Evolutionary conservation across 1,284 basidiomycete species (phyloP).

Genomic region (Apiotrichum gamsii): DNA sequence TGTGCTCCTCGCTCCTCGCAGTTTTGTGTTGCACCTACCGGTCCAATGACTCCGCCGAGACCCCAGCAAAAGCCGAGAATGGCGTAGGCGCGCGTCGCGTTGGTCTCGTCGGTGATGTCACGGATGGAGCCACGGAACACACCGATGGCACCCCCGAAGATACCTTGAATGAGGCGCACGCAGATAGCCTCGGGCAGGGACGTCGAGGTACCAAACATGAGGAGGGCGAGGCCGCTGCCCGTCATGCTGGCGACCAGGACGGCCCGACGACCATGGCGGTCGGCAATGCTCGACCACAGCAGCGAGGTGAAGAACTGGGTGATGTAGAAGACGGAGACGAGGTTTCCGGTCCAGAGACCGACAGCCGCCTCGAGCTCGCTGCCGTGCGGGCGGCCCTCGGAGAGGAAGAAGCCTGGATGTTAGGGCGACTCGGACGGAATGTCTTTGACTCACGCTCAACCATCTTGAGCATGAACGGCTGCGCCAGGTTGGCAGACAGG

Average conservation of each 20-base stretch:
- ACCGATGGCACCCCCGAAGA: constrained; percentile 91
- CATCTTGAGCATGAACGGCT: constrained; percentile 86
- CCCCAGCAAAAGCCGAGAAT: constrained; percentile 95
- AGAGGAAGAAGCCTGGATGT: constrained; percentile 31
- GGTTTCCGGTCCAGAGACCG: constrained; percentile 47
- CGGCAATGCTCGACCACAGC: constrained; percentile 86
- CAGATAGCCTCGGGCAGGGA: constrained; percentile 75
- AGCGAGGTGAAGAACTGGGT: constrained; percentile 79
- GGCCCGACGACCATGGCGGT: constrained; percentile 77
- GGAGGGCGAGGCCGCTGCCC: constrained; percentile 50
- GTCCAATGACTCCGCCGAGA: constrained; percentile 63
- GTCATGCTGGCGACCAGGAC: constrained; percentile 80
- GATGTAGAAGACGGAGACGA: constrained; percentile 52
- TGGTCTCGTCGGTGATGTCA: constrained; percentile 69
- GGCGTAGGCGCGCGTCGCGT: constrained; percentile 89
- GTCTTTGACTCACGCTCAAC: constrained; percentile 61
- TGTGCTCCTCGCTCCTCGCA: not conserved
- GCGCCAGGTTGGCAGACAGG: constrained; percentile 80
- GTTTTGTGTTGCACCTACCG: constrained; percentile 30
- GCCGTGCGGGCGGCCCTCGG: constrained; percentile 26
- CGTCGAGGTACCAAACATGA: constrained; percentile 78
- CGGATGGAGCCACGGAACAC: constrained; percentile 76
- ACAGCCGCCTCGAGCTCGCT: constrained; percentile 44
- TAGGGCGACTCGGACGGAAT: not conserved
- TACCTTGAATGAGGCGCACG: constrained; percentile 84